Evolutionary conservation across 176 grass and related monocot species (phyloP), one percentile per base, ranked within the genome.

Genomic region (Carex myosuroides): DNA sequence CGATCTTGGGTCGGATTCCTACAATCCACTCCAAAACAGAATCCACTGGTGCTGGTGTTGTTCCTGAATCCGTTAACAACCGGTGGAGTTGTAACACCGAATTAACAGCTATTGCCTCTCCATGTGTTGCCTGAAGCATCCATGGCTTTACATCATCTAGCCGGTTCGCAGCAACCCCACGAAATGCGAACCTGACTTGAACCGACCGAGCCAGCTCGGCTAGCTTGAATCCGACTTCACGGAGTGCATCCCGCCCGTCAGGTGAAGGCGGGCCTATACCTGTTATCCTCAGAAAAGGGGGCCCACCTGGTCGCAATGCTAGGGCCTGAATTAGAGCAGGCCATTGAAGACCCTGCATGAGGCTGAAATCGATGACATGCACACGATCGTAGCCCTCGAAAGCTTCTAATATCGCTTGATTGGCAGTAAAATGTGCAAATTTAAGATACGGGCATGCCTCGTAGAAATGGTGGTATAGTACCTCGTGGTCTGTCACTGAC

Each of bases 301-400:
- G 91, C 0, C 95, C 95, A 16, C 95, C 95, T 0, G 95, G 91
- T 56, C 92, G 92, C 68, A 98, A 91, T 0, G 95, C 95, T 9
- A 98, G 90, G 0, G 95, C 92, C 53, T 98, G 95, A 60, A 98
- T 94, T 18, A 98, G 70, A 1, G 95, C 92, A 12, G 95, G 95
- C 95, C 95, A 98, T 80, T 98, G 95, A 4, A 95, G 92, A 8
- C 95, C 95, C 57, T 98, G 92, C 95, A 93, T 93, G 64, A 98
- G 84, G 89, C 80, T 95, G 83, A 98, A 98, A 90, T 98, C 95
- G 82, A 98, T 62, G 70, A 98, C 84, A 84, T 98, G 95, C 13
- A 98, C 91, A 37, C 37, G 70, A 6, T 56, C 66, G 85, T 86
- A 83, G 41, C 92, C 92, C 5, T 93, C 84, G 62, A 98, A 94